phyloP scores from a whole-genome alignment of 805 yeast genomes.

The Metschnikowia proteae region DNA sequence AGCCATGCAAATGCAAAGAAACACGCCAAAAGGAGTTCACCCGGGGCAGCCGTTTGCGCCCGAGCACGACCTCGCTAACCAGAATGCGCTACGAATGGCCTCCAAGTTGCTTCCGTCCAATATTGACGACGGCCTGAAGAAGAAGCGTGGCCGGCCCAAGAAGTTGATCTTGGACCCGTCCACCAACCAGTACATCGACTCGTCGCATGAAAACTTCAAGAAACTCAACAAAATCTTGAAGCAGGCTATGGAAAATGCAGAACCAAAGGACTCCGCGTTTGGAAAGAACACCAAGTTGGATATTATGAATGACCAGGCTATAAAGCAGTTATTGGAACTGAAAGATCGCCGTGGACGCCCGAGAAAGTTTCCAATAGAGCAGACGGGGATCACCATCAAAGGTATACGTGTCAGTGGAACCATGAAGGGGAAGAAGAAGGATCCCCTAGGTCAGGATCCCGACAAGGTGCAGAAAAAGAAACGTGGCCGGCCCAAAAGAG shows the following conservation, averaged over 20 bases:
- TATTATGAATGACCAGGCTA: slow-evolving; percentile 11
- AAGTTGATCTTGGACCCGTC: slow-evolving; percentile 40
- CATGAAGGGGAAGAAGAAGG: slow-evolving; percentile 11
- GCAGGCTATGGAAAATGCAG: slow-evolving; percentile 13
- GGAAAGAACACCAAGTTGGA: slow-evolving; percentile 7
- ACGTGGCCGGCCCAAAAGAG: slow-evolving; percentile 14
- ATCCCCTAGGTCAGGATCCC: neutral
- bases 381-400: slow-evolving; percentile 41
- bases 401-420: slow-evolving; percentile 41
- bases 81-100: slow-evolving; percentile 2
- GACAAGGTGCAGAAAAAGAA: slow-evolving; percentile 9
- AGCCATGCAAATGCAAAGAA: slow-evolving; percentile 8
- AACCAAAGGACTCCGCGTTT: neutral
- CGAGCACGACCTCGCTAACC: slow-evolving; percentile 4
- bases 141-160: slow-evolving; percentile 41
- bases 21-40: neutral
- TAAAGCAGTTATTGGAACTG: slow-evolving; percentile 30
- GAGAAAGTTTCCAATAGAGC: slow-evolving; percentile 46
- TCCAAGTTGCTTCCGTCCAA: slow-evolving; percentile 10
- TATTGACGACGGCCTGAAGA: slow-evolving; percentile 21
- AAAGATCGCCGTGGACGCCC: slow-evolving; percentile 51
- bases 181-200: slow-evolving; percentile 39
- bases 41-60: neutral
- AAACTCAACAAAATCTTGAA: slow-evolving; percentile 31
- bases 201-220: slow-evolving; percentile 40